Conservation (phyloP, 805 yeast species). For the Saturnispora sekii region DNA sequence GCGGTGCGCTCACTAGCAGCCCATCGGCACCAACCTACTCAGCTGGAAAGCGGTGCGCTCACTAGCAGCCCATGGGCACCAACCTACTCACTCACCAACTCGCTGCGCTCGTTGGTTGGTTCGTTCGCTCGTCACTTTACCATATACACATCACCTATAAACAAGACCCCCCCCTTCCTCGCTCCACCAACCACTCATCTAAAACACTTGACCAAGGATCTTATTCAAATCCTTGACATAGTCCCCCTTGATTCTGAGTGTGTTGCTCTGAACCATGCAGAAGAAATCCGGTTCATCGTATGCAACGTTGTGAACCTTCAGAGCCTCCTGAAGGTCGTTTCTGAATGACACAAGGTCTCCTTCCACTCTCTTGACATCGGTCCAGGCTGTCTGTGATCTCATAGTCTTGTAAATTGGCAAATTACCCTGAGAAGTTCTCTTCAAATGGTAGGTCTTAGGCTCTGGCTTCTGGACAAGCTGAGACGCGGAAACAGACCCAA, state of each 20-base stretch:
- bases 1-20: too few species aligned
- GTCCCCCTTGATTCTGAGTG: slow-evolving; percentile 46
- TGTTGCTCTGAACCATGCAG: slow-evolving; percentile 40
- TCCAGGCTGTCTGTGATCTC: slow-evolving; percentile 52
- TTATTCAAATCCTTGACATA: slow-evolving; percentile 27
- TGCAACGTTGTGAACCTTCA: slow-evolving; percentile 27
- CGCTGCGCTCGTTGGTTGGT: too few species aligned
- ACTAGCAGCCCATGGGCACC: too few species aligned
- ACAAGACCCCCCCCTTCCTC: background rate
- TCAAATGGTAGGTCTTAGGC: slow-evolving; percentile 31
- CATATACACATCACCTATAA: background rate
- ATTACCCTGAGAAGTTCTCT: slow-evolving; percentile 52
- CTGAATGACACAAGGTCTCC: slow-evolving; percentile 63
- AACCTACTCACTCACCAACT: too few species aligned
- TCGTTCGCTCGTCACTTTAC: background rate
- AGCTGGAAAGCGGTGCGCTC: too few species aligned
- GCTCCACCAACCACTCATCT: background rate
- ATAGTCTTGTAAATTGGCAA: slow-evolving; percentile 73
- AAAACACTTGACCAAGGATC: slow-evolving; percentile 25
- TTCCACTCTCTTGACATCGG: slow-evolving; percentile 61
- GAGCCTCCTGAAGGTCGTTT: slow-evolving; percentile 46
- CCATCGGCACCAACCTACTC: too few species aligned
- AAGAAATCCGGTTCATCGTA: slow-evolving; percentile 27
- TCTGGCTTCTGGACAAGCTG: slow-evolving; percentile 27
- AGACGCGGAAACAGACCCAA: slow-evolving; percentile 17